Conservation (phyloP, 139 green algal genomes). For the Chlamydomonas asymmetrica region DNA sequence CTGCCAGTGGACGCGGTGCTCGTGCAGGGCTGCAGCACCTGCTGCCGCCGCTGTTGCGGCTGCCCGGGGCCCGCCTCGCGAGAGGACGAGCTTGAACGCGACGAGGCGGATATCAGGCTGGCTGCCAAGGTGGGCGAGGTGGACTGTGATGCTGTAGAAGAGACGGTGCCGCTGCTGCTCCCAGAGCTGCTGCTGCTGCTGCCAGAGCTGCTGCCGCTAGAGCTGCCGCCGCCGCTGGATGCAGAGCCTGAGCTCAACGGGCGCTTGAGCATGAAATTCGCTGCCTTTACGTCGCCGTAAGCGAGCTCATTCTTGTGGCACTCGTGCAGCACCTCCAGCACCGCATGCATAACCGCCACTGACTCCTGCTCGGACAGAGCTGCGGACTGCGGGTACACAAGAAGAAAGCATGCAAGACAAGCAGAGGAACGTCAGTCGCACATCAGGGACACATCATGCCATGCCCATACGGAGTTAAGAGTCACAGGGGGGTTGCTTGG, state of each 20-base stretch:
- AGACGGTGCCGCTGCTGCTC: slow-evolving; percentile 8
- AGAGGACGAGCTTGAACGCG: slow-evolving; percentile 17
- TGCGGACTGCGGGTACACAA: slow-evolving; percentile 4
- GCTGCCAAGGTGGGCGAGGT: too few species aligned
- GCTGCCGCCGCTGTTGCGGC: neutral
- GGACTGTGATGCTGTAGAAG: neutral
- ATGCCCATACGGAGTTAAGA: neutral
- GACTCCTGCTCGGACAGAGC: slow-evolving; percentile 48
- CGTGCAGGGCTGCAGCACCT: neutral
- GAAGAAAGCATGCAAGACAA: neutral
- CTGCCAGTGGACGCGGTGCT: neutral
- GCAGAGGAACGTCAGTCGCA: neutral
- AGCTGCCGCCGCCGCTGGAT: neutral
- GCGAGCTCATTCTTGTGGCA: slow-evolving; percentile 50
- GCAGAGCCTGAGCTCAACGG: neutral
- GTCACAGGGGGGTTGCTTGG: neutral
- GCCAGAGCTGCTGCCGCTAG: neutral
- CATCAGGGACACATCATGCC: neutral
- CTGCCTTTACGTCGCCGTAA: slow-evolving; percentile 70
- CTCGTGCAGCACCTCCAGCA: slow-evolving; percentile 53
- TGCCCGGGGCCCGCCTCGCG: neutral
- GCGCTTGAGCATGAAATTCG: slow-evolving; percentile 63
- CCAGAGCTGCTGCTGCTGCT: neutral
- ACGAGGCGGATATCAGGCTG: neutral
- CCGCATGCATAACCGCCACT: slow-evolving; percentile 46